Percentiles rank a stretch among this genome's conserved stretches.
Conservation (phyloP, 2,329 filamentous ascomycete species). For the Ophiocordyceps camponoti-leonardi region DNA sequence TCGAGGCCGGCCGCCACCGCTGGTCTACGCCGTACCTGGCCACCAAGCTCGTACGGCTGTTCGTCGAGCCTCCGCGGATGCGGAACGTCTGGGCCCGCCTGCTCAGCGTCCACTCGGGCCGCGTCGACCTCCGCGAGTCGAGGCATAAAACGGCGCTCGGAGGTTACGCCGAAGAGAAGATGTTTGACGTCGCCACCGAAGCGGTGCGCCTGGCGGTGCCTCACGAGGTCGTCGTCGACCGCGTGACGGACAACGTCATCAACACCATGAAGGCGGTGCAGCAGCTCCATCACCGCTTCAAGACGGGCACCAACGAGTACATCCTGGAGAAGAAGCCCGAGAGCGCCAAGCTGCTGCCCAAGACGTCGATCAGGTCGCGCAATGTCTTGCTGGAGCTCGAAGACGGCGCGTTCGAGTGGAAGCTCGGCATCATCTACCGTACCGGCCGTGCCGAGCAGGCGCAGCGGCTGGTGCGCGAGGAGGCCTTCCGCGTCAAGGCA, state of each 20-base stretch:
- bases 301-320: slow-evolving; percentile 74
- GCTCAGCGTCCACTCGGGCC: slow-evolving; percentile 63
- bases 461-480: slow-evolving; percentile 75
- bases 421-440: slow-evolving; percentile 84
- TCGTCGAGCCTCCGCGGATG: slow-evolving; percentile 74
- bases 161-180: slow-evolving; percentile 51
- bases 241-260: slow-evolving; percentile 82
- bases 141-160: slow-evolving; percentile 47
- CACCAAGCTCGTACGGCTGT: slow-evolving; percentile 65
- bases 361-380: slow-evolving; percentile 65
- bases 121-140: slow-evolving; percentile 65
- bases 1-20: slow-evolving; percentile 71
- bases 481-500: slow-evolving; percentile 74
- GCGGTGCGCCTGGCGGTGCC: slow-evolving; percentile 78
- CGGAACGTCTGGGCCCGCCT: slow-evolving; percentile 73
- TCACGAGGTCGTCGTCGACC: slow-evolving; percentile 77
- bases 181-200: slow-evolving; percentile 70
- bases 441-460: slow-evolving; percentile 77
- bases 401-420: slow-evolving; percentile 95
- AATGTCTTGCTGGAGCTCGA: slow-evolving; percentile 83
- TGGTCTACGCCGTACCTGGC: slow-evolving; percentile 74
- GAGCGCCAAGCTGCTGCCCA: slow-evolving; percentile 71
- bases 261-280: slow-evolving; percentile 76
- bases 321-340: slow-evolving; percentile 74
- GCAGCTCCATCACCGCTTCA: slow-evolving; percentile 87